These are phyloP conservation scores for Houttuynia cordata DNA, from an alignment of 164 flowering plant species.

Conservation along the genomic window DNA sequence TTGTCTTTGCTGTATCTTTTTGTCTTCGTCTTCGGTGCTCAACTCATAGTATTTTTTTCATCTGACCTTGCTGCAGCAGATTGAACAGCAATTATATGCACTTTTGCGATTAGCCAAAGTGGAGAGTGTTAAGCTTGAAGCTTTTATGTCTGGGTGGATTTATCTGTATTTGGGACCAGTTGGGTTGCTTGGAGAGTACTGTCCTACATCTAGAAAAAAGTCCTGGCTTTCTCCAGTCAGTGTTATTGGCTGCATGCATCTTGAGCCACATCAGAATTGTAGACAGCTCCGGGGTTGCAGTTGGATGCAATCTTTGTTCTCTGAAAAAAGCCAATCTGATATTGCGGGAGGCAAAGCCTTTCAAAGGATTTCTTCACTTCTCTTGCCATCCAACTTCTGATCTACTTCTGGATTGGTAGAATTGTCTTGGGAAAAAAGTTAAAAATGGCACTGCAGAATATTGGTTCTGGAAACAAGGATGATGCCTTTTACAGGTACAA, in stretches of 20 bases:
- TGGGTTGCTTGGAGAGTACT: constrained; percentile 64
- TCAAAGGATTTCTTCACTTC: not conserved
- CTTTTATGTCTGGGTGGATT: constrained; percentile 67
- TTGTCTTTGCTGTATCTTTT: not conserved
- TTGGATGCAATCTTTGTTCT: constrained; percentile 22
- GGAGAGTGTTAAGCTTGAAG: constrained; percentile 40
- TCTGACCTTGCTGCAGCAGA: not conserved
- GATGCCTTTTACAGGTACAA: constrained; percentile 98
- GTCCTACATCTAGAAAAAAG: constrained; percentile 48
- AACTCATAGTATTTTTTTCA: not conserved
- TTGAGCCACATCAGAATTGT: constrained; percentile 11
- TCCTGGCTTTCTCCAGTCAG: constrained; percentile 10
- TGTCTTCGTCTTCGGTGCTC: not conserved
- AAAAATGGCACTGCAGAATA: constrained; percentile 86
- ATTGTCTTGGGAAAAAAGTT: not conserved
- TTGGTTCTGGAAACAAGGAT: constrained; percentile 84
- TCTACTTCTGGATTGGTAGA: too few species aligned
- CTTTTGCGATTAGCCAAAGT: constrained; percentile 27
- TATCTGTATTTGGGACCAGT: constrained; percentile 41
- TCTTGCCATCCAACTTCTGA: not conserved
- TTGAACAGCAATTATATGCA: not conserved
- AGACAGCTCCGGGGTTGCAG: constrained; percentile 15
- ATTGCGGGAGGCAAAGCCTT: not conserved
- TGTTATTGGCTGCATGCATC: constrained; percentile 38
- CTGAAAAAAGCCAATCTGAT: constrained; percentile 7